Conservation (phyloP, 75 land plant genomes). For the Ceratopteris richardii region DNA sequence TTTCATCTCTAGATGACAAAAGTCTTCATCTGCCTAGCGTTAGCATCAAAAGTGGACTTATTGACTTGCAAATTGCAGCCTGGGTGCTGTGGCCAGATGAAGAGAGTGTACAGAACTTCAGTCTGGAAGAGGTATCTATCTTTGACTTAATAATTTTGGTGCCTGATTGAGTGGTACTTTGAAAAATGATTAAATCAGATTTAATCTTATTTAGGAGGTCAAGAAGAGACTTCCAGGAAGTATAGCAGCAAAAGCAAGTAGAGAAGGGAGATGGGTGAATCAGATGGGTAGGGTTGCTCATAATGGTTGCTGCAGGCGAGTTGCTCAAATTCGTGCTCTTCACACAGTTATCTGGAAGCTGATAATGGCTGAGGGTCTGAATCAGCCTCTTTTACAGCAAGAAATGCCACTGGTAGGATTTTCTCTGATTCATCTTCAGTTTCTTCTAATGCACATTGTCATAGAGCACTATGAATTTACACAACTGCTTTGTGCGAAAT, state of each 20-base stretch:
- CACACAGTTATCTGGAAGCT: slow-evolving; percentile 73
- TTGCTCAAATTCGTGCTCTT: slow-evolving; percentile 73
- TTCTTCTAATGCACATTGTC: too few species aligned
- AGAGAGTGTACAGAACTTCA: slow-evolving; percentile 60
- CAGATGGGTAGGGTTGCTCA: slow-evolving; percentile 89
- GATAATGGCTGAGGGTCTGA: slow-evolving; percentile 63
- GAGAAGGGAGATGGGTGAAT: slow-evolving; percentile 88
- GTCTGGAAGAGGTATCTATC: slow-evolving; percentile 86
- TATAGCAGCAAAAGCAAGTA: slow-evolving; percentile 74
- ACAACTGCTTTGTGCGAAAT: too few species aligned
- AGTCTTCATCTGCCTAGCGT: slow-evolving; percentile 29
- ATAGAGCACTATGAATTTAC: too few species aligned
- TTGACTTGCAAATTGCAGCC: slow-evolving; percentile 61
- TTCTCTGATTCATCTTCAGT: too few species aligned
- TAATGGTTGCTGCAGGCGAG: slow-evolving; percentile 97
- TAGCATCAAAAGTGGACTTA: slow-evolving; percentile 27
- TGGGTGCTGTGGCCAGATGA: slow-evolving; percentile 99
- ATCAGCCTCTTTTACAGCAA: slow-evolving; percentile 44
- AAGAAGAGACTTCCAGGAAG: slow-evolving; percentile 82
- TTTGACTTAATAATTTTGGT: not conserved
- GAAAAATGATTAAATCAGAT: not conserved
- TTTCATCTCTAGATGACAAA: slow-evolving; percentile 18
- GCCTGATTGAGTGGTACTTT: not conserved
- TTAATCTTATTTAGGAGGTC: slow-evolving; percentile 43
- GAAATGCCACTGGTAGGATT: slow-evolving; percentile 78